Conservation (phyloP, 768 basidiomycete species). For the Russula foetens region DNA sequence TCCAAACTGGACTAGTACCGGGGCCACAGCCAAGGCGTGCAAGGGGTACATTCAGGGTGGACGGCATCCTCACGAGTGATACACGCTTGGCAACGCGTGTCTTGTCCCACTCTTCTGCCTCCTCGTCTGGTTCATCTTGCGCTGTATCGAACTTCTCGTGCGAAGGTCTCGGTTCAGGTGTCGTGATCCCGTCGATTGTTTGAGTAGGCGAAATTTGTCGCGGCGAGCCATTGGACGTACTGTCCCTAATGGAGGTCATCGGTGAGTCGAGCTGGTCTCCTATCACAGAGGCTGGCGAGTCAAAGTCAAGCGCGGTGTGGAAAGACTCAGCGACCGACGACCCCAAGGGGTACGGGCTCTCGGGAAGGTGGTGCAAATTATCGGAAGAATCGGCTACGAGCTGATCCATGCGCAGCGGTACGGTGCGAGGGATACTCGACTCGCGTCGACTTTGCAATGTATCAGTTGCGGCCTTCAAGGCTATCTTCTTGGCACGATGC, state of each 20-base stretch:
- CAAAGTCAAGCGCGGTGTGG: slow-evolving; percentile 57
- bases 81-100: slow-evolving; percentile 82
- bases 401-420: slow-evolving; percentile 15
- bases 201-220: neutral
- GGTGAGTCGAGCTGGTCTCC: slow-evolving; percentile 12
- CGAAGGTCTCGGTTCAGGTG: slow-evolving; percentile 11
- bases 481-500: slow-evolving; percentile 58
- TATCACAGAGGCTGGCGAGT: slow-evolving; percentile 20
- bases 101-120: slow-evolving; percentile 85
- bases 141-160: slow-evolving; percentile 43
- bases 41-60: slow-evolving; percentile 34
- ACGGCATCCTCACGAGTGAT: slow-evolving; percentile 68
- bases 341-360: slow-evolving; percentile 27
- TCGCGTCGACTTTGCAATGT: slow-evolving; percentile 42
- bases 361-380: slow-evolving; percentile 4
- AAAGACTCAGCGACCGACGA: slow-evolving; percentile 50
- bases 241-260: neutral
- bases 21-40: slow-evolving; percentile 12
- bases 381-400: slow-evolving; percentile 18
- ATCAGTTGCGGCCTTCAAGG: slow-evolving; percentile 64
- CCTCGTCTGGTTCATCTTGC: slow-evolving; percentile 46
- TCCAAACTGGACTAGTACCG: neutral
- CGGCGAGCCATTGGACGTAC: neutral
- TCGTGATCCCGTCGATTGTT: neutral
- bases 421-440: slow-evolving; percentile 21